These are phyloP conservation scores for Viola pubescens DNA, from an alignment of 441 rosid genomes.

Conservation along the genomic window DNA sequence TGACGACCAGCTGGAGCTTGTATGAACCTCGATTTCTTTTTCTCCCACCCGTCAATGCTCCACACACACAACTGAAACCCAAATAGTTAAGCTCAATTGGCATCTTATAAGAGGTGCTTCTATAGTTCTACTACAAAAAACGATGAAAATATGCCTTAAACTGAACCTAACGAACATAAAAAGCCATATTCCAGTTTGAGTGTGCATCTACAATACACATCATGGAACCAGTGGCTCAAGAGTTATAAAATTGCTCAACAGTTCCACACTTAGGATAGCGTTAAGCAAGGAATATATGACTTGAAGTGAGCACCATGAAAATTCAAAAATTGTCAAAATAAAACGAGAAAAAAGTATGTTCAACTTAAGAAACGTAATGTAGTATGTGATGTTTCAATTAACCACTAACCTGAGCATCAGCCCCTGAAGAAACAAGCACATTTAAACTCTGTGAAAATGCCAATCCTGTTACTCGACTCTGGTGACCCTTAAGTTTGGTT, in stretches of 20 bases:
- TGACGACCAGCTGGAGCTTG: slow-evolving; percentile 51
- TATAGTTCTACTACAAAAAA: no score
- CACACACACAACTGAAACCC: slow-evolving; percentile 46
- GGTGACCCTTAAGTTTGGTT: slow-evolving; percentile 77
- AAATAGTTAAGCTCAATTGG: background rate
- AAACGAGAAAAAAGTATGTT: background rate
- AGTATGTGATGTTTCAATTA: background rate
- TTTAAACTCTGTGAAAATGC: slow-evolving; percentile 64
- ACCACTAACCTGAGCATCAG: slow-evolving; percentile 63
- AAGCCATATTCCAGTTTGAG: background rate
- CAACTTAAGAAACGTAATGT: background rate
- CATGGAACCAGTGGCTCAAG: background rate
- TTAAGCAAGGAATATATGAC: background rate
- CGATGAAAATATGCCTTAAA: background rate
- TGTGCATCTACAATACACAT: background rate
- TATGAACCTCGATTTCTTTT: slow-evolving; percentile 51
- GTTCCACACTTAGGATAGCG: background rate
- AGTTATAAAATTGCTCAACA: background rate
- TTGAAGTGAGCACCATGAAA: background rate
- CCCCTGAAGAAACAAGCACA: slow-evolving; percentile 67
- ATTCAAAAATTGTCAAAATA: background rate
- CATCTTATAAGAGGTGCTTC: background rate
- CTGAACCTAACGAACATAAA: background rate
- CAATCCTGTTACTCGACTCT: slow-evolving; percentile 62
- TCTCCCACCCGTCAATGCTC: slow-evolving; percentile 76